Base-by-base conservation (phyloP, 805 yeast species). In the Lipomyces anomalus region DNA sequence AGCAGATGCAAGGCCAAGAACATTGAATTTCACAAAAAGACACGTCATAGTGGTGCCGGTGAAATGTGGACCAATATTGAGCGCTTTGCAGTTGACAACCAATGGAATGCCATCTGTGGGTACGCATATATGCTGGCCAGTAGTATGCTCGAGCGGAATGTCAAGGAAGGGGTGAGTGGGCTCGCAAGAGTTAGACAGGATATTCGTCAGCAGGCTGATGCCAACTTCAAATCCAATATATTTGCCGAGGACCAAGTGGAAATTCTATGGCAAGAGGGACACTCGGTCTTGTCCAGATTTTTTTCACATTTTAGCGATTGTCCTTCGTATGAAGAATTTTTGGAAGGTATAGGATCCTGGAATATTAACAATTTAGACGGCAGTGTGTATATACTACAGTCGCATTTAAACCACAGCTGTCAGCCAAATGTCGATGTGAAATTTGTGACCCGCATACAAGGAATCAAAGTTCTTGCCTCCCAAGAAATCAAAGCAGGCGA, bases 371-470 rank as follows among this genome's bases (percentile, higher is more conserved):
- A 84, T 57, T 67, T 81, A 42, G 80, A 79, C 43, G 79, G 82
- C 2, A 75, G 78, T 40, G 58, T 84, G 16, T 85, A 70, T 60
- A 68, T 78, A 49, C 59, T 72, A 6, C 83, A 82, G 50, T 78
- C 92, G 0, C 84, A 83, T 58, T 66, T 85, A 57, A 85, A 85
- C 58, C 95, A 86, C 60, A 72, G 70, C 56, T 86, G 95, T 66
- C 78, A 73, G 34, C 89, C 92, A 2, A 84, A 80, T 57, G 79
- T 80, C 2, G 69, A 72, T 29, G 80, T 76, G 24, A 70, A 74
- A 40, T 62, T 69, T 16, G 69, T 69, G 18, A 65, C 67, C 5
- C 68, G 75, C 33, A 65, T 71, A 6, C 73, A 72, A 18, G 84
- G 84, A 3, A 68, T 85, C 51, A 76, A 73, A 53, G 76, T 82